Conservation (phyloP, 371 early-diverging fungal genomes). For the Zopfochytrium polystomum region DNA sequence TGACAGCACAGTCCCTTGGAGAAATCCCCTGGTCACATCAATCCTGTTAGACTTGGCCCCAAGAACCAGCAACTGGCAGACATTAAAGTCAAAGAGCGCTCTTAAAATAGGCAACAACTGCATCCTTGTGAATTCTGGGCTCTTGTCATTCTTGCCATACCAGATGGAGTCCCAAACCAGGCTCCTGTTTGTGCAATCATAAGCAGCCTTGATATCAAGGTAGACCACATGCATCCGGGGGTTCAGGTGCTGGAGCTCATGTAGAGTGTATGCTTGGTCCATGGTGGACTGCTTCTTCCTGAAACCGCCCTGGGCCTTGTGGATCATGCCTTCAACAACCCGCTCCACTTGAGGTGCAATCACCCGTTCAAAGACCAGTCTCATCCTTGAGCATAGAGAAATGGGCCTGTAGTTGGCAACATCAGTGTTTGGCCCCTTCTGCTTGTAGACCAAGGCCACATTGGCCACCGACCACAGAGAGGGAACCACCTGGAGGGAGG, state of each 20-base stretch:
- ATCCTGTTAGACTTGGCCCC: conserved; percentile 2
- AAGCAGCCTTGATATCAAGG: conserved; percentile 21
- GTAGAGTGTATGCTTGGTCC: conserved; percentile 9
- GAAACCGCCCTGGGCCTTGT: conserved; percentile 19
- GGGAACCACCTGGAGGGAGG: background rate
- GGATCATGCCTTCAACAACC: background rate
- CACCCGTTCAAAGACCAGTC: conserved; percentile 6
- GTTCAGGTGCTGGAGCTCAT: conserved; percentile 9
- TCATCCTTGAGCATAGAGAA: conserved; percentile 12
- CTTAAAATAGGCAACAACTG: conserved; percentile 9
- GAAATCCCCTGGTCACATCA: background rate
- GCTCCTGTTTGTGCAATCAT: conserved; percentile 10
- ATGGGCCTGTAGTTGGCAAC: conserved; percentile 20
- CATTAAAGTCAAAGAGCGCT: conserved; percentile 8
- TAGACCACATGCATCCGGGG: background rate
- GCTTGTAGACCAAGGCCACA: conserved; percentile 12
- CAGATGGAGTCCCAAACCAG: conserved; percentile 6
- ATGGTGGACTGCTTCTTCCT: background rate
- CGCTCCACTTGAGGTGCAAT: background rate
- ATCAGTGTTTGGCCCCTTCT: conserved; percentile 9
- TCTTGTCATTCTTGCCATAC: background rate
- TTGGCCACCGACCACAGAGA: conserved; percentile 7
- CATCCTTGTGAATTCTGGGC: background rate
- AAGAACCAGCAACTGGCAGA: background rate
- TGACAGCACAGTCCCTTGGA: conserved; percentile 20